Percentiles rank a stretch among this genome's conserved stretches.
Evolutionary conservation across 176 grass and related monocot genomes (phyloP).

Genomic region (Oryza punctata): DNA sequence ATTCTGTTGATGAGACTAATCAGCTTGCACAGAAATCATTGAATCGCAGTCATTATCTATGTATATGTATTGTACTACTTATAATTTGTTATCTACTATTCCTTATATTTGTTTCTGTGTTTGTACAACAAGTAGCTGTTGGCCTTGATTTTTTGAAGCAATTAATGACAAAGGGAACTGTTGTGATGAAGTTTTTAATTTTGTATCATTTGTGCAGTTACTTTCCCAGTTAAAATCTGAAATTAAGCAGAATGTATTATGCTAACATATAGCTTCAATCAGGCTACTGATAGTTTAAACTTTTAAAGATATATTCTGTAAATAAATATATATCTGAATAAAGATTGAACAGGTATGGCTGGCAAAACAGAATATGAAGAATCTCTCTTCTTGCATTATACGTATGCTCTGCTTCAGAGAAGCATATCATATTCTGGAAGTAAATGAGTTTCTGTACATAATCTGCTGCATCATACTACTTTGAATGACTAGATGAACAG

Average conservation of each 20-base stretch:
- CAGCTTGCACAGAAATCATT: neutral
- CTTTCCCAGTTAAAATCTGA: neutral
- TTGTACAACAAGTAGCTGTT: neutral
- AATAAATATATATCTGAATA: neutral
- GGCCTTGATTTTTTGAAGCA: neutral
- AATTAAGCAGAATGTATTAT: neutral
- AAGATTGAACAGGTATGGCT: neutral
- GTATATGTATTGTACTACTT: conserved; percentile 12
- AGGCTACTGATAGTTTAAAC: neutral
- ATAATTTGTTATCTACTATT: too few species aligned
- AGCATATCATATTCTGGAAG: neutral
- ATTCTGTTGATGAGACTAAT: neutral
- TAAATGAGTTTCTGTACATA: neutral
- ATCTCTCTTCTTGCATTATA: neutral
- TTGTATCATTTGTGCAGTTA: neutral
- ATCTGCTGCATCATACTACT: neutral
- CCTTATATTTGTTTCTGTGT: neutral
- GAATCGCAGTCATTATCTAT: neutral
- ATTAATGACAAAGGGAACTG: neutral
- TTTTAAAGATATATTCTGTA: neutral
- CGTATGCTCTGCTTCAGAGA: neutral
- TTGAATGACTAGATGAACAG: neutral
- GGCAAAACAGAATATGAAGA: neutral
- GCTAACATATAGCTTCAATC: neutral
- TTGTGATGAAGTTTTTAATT: neutral